Conservation (phyloP, 2,329 filamentous ascomycete genomes). For the Fusarium tricinctum region DNA sequence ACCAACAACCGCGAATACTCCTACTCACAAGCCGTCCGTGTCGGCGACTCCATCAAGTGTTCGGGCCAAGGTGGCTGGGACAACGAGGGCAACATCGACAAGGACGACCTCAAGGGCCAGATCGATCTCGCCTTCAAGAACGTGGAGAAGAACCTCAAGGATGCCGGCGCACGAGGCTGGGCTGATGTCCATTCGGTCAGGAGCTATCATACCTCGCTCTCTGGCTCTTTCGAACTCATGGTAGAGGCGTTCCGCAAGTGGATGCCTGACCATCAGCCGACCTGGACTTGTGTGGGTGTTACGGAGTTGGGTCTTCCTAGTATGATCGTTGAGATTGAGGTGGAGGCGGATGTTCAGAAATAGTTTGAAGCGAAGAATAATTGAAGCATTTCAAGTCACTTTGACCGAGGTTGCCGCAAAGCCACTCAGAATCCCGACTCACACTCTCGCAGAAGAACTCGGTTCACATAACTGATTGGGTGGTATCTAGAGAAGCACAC, state of each 20-base stretch:
- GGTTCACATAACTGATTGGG: no score
- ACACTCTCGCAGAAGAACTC: no score
- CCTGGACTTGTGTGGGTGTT: constrained; percentile 69
- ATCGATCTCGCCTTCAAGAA: constrained; percentile 70
- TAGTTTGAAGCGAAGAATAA: constrained; percentile 7
- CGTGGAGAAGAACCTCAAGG: constrained; percentile 64
- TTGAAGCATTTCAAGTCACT: no score
- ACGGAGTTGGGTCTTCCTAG: constrained; percentile 59
- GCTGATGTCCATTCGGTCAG: constrained; percentile 66
- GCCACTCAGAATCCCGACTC: no score
- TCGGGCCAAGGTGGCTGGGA: constrained; percentile 48
- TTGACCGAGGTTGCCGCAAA: no score
- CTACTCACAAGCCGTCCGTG: constrained; percentile 44
- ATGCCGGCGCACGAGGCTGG: constrained; percentile 70
- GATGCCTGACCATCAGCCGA: constrained; percentile 66
- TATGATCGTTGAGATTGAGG: constrained; percentile 73
- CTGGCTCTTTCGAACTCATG: constrained; percentile 59
- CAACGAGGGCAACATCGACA: constrained; percentile 37
- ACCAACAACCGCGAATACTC: constrained; percentile 44
- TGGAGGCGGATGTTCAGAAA: constrained; percentile 56
- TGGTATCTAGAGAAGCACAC: no score
- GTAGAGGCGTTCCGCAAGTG: constrained; percentile 63
- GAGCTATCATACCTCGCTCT: constrained; percentile 61
- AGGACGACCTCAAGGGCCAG: constrained; percentile 58
- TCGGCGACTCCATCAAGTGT: constrained; percentile 43